Conservation (phyloP, 805 yeast species). For the Starmerella bombi region DNA sequence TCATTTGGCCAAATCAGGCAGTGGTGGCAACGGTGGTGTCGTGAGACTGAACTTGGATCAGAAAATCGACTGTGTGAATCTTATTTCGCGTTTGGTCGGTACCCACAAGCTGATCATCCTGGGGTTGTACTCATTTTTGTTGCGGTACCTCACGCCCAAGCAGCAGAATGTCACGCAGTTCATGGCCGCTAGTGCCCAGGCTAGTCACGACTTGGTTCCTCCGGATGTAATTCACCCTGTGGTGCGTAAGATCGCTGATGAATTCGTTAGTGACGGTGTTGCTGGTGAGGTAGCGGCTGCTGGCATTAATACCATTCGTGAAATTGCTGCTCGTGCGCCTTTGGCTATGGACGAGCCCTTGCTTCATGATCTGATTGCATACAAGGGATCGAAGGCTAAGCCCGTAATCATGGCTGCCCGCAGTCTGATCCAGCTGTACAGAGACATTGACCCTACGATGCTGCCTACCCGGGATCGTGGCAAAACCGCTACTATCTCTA, state of each 20-base stretch:
- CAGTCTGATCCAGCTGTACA: conserved; percentile 66
- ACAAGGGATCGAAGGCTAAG: conserved; percentile 86
- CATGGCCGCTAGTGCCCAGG: conserved; percentile 94
- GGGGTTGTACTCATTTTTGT: conserved; percentile 77
- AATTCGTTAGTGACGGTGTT: conserved; percentile 96
- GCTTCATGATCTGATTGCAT: conserved; percentile 78
- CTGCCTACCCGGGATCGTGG: conserved; percentile 83
- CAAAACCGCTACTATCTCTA: conserved; percentile 71
- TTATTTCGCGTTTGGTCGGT: conserved; percentile 81
- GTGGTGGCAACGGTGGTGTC: conserved; percentile 37
- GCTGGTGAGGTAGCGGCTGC: conserved; percentile 97
- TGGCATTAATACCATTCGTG: conserved; percentile 90
- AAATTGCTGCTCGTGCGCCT: conserved; percentile 85
- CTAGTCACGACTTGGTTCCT: conserved; percentile 92
- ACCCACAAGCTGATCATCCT: conserved; percentile 83
- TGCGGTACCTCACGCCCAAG: conserved; percentile 86
- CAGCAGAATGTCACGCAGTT: conserved; percentile 89
- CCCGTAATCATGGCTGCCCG: conserved; percentile 92
- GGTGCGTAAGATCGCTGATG: conserved; percentile 88
- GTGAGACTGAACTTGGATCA: conserved; percentile 74
- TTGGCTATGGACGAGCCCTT: conserved; percentile 80
- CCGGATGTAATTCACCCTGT: conserved; percentile 77
- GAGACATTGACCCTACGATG: conserved; percentile 97
- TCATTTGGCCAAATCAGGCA: conserved; percentile 35
- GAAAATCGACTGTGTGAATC: conserved; percentile 73